Evolutionary conservation across 1,284 basidiomycete species (phyloP).

Genomic region (Apiotrichum akiyoshidainum): DNA sequence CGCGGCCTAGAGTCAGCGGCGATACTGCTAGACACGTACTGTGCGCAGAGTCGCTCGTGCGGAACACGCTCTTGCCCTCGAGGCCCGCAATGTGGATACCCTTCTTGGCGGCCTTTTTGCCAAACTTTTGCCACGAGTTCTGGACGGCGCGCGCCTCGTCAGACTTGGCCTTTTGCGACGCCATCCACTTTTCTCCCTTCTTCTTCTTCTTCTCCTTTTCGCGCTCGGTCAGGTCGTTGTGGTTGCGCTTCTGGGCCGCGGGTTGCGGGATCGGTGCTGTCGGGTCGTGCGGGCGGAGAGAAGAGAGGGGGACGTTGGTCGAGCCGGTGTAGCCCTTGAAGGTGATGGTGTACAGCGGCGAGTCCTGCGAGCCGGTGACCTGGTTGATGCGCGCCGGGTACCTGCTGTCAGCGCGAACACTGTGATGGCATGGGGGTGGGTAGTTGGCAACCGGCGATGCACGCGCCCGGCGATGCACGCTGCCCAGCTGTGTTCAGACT

Average conservation of each 20-base stretch:
- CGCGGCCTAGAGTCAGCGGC: slow-evolving; percentile 52
- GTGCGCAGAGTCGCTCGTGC: slow-evolving; percentile 57
- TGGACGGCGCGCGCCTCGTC: slow-evolving; percentile 87
- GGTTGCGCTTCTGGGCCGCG: slow-evolving; percentile 68
- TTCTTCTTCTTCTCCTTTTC: slow-evolving; percentile 89
- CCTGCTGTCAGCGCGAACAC: slow-evolving; percentile 42
- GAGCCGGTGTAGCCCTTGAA: slow-evolving; percentile 95
- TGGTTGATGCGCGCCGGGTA: slow-evolving; percentile 88
- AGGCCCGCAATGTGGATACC: slow-evolving; percentile 77
- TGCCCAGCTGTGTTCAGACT: too few relatives aligned
- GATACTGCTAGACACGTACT: neutral
- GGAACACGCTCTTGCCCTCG: slow-evolving; percentile 88
- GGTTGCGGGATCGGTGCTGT: slow-evolving; percentile 55
- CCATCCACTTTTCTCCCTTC: slow-evolving; percentile 93
- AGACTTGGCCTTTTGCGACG: slow-evolving; percentile 77
- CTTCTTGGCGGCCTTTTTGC: slow-evolving; percentile 94
- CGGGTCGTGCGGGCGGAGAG: slow-evolving; percentile 61
- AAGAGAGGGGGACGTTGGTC: slow-evolving; percentile 74
- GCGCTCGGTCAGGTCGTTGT: slow-evolving; percentile 68
- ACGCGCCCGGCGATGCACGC: too few relatives aligned
- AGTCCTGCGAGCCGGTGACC: slow-evolving; percentile 77
- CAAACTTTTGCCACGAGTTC: slow-evolving; percentile 94
- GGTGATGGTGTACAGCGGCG: slow-evolving; percentile 84
- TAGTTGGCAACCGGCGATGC: too few relatives aligned
- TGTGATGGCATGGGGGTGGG: too few relatives aligned